These are phyloP conservation scores for Neurospora tetrasperma DNA, from an alignment of 495 filamentous ascomycete species.

Conservation along the genomic window DNA sequence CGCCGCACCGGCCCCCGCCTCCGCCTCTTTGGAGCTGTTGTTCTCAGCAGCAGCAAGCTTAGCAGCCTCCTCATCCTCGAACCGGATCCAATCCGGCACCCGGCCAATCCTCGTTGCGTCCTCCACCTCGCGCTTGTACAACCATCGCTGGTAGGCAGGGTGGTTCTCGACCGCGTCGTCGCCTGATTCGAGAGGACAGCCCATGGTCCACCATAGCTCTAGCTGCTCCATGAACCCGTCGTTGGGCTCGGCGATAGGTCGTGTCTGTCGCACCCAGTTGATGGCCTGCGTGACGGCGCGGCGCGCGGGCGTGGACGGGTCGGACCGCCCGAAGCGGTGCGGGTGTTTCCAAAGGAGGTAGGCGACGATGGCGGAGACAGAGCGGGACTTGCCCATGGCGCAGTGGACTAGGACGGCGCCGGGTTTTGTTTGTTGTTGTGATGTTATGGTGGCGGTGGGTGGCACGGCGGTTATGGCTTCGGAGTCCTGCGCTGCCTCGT, in stretches of 20 bases:
- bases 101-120: conserved; percentile 54
- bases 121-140: conserved; percentile 69
- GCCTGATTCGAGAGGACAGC: conserved; percentile 40
- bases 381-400: conserved; percentile 94
- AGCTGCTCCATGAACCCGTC: conserved; percentile 81
- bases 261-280: conserved; percentile 47
- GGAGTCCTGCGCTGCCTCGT: neutral
- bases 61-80: conserved; percentile 62
- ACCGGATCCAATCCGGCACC: conserved; percentile 61
- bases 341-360: conserved; percentile 65
- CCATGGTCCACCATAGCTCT: conserved; percentile 75
- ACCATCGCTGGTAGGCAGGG: conserved; percentile 77
- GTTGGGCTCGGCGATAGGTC: conserved; percentile 76
- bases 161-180: conserved; percentile 45
- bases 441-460: neutral
- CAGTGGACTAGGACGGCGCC: conserved; percentile 48
- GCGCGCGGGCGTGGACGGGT: conserved; percentile 13
- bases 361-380: conserved; percentile 71
- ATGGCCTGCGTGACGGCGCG: conserved; percentile 30
- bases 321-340: conserved; percentile 28
- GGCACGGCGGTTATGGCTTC: neutral
- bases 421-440: neutral
- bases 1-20: conserved; percentile 9
- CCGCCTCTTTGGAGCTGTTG: neutral
- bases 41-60: neutral